Percentiles rank a stretch among this genome's conserved stretches.
Conservation (phyloP, 1,139 yeast genomes). For the Scheffersomyces lignicola region DNA sequence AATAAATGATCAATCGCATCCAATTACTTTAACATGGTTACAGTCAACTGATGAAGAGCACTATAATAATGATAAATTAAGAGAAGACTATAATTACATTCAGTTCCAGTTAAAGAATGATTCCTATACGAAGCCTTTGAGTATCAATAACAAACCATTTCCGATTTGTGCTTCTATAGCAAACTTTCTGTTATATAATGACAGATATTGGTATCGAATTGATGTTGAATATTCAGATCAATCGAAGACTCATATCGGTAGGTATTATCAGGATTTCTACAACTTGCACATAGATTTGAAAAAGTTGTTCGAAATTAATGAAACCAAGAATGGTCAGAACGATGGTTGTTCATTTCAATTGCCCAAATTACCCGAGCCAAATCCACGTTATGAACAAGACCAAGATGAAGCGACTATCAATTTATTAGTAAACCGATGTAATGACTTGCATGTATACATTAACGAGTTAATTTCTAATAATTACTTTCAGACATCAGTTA, state of each 20-base stretch:
- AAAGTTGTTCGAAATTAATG: conserved; percentile 11
- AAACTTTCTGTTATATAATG: conserved; percentile 34
- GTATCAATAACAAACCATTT: conserved; percentile 32
- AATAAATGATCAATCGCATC: conserved; percentile 39
- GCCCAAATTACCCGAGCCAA: conserved; percentile 47
- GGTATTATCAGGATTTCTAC: conserved; percentile 47
- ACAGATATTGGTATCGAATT: conserved; percentile 44
- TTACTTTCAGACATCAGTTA: conserved; percentile 25
- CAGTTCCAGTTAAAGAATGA: conserved; percentile 15
- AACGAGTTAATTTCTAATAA: conserved; percentile 29
- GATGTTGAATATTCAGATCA: conserved; percentile 36
- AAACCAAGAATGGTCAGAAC: conserved; percentile 1
- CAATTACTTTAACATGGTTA: conserved; percentile 40
- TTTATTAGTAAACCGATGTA: conserved; percentile 30
- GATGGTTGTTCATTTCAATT: conserved; percentile 17
- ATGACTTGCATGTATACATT: conserved; percentile 39
- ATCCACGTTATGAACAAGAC: conserved; percentile 19
- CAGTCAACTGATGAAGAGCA: conserved; percentile 6
- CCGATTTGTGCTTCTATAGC: conserved; percentile 34
- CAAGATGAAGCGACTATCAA: conserved; percentile 10
- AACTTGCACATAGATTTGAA: conserved; percentile 31
- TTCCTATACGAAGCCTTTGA: conserved; percentile 18
- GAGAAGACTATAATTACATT: conserved; percentile 13
- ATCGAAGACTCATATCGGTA: conserved; percentile 30
- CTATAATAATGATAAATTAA: conserved; percentile 7